Evolutionary conservation across 2,329 filamentous ascomycete species (phyloP), one percentile per base, ranked within the genome.

Genomic region (Monosporascus sp.): DNA sequence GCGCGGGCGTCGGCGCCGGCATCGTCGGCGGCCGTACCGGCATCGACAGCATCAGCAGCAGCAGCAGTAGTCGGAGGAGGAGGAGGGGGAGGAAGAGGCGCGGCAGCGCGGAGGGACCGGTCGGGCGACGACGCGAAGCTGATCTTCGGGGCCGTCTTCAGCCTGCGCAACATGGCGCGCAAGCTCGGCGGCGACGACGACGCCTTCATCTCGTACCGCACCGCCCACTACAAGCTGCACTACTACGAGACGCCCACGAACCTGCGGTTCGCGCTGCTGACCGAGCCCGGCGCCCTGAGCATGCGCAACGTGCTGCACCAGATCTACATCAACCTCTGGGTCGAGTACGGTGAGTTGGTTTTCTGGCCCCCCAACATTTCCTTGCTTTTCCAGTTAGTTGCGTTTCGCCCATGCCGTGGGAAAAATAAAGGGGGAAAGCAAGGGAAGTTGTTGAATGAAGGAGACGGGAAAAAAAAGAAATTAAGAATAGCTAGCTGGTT

Each of bases 181-280:
- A 96, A 97, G 78, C 82, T 99, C 48, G 93, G 93, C 66, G 93
- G 93, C 60, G 85, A 90, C 52, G 91, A 97, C 70, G 93, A 97
- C 75, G 91, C 89, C 68, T 99, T 99, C 72, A 88, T 99, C 63
- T 91, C 87, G 62, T 99, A 89, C 74, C 88, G 91, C 63, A 99
- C 94, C 51, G 89, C 82, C 62, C 88, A 96, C 73, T 99, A 99
- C 80, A 97, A 97, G 75, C 82, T 99, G 64, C 94, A 99, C 75
- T 99, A 96, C 78, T 99, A 97, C 79, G 94, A 99, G 78, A 97
- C 94, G 14, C 91, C 92, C 1, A 94, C 91, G 50, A 95, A 90
- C 70, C 86, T 96, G 72, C 95, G 96, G 68, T 95, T 97, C 68
- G 91, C 97, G 68, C 90, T 99, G 86, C 79, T 97, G 67, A 97